Conservation (phyloP, 2,329 filamentous ascomycete species). For the Lasiodiplodia citricola region DNA sequence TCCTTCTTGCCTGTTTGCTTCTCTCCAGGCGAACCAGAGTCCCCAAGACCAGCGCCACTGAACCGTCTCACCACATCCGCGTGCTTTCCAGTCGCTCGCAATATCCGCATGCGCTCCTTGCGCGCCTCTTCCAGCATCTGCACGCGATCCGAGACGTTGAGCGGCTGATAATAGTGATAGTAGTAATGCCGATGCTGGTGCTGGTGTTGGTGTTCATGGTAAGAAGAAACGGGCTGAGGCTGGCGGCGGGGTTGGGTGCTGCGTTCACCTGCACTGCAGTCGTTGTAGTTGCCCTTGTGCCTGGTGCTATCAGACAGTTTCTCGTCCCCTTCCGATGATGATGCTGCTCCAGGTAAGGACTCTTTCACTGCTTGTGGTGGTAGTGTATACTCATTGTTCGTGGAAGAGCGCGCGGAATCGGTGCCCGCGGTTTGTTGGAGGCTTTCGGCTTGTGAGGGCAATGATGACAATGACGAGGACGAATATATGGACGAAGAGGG, state of each 20-base stretch:
- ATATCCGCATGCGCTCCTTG: not conserved
- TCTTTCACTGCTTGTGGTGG: too few relatives aligned
- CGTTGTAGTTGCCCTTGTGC: not conserved
- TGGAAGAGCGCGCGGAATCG: not conserved
- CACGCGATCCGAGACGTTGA: slow-evolving; percentile 17
- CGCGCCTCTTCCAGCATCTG: slow-evolving; percentile 17
- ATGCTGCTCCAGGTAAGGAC: not conserved
- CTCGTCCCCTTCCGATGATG: not conserved
- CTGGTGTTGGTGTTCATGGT: not conserved
- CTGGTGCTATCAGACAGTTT: too few relatives aligned
- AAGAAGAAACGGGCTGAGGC: not conserved
- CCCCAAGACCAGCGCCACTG: not conserved
- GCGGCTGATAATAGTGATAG: not conserved
- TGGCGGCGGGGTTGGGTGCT: too few relatives aligned
- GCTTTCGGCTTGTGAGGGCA: not conserved
- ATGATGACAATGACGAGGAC: not conserved
- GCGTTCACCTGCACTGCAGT: not conserved
- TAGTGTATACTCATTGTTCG: too few relatives aligned
- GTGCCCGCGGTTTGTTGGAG: not conserved
- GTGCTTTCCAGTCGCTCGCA: slow-evolving; percentile 2
- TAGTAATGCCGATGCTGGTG: too few relatives aligned
- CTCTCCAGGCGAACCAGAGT: not conserved
- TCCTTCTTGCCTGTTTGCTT: not conserved
- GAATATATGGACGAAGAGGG: not conserved
- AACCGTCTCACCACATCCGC: not conserved